Evolutionary conservation across 768 basidiomycete genomes (phyloP), one percentile per base, ranked within the genome.

Genomic region (Boletus coccyginus): DNA sequence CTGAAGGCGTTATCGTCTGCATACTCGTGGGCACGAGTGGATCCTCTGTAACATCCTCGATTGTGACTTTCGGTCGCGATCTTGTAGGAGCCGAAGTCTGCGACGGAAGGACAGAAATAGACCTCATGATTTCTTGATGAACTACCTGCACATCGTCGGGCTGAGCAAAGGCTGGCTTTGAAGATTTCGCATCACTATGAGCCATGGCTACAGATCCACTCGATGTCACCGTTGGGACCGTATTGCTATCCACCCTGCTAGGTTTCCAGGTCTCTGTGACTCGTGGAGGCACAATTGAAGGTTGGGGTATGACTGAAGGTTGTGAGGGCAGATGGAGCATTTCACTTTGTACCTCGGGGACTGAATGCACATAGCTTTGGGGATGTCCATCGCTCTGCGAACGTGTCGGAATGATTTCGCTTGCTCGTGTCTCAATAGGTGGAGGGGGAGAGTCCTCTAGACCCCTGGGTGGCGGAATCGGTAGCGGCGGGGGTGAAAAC

Each of bases 1-100:
- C 54, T 41, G 57, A 44, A 35, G 59, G 35, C 14, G 52, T 41
- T 17, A 52, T 45, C 38, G 55, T 38, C 4, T 49, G 43, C 36
- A 44, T 42, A 40, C 31, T 58, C 29, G 38, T 9, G 9, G 57
- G 35, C 50, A 59, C 41, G 4, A 60, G 62, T 10, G 56, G 54
- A 47, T 68, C 63, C 49, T 71, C 70, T 45, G 62, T 47, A 11
- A 63, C 62, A 46, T 71, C 67, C 51, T 73, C 70, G 7, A 71
- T 40, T 6, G 66, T 70, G 49, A 64, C 67, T 52, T 64, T 73
- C 32, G 62, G 62, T 54, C 70, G 67, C 29, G 50, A 16, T 47
- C 46, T 56, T 41, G 57, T 48, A 44, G 43, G 48, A 19, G 47
- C 46, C 11, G 47, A 54, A 19, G 61, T 49, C 24, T 60, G 60